A percentile compares a stretch with the other conserved stretches of the same genome.
Evolutionary conservation across 257 asterid species (phyloP).

Genomic region (Fraxinus americana): DNA sequence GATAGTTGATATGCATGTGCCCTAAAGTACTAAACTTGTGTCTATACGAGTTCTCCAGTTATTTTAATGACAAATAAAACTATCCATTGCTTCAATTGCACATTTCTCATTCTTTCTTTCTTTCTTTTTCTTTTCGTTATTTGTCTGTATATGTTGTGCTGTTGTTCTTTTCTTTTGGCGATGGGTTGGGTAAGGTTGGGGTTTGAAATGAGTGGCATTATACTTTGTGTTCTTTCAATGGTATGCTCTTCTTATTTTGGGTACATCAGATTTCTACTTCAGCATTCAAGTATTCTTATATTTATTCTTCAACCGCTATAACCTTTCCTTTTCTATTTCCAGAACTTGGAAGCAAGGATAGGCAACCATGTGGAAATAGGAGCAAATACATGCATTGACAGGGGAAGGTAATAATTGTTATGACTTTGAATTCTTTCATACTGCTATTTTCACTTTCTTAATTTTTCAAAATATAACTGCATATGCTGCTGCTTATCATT

Average conservation of each 20-base stretch:
- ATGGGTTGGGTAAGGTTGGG: neutral
- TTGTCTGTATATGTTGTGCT: neutral
- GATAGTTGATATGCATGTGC: no score
- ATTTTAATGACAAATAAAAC: neutral
- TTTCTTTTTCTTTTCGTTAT: no score
- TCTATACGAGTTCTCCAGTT: neutral
- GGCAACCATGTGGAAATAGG: slow-evolving; percentile 91
- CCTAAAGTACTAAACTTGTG: neutral
- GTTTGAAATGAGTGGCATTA: neutral
- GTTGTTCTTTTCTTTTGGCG: neutral
- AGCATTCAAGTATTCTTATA: neutral
- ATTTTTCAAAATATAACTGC: neutral
- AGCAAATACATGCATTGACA: slow-evolving; percentile 88
- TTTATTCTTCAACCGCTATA: neutral
- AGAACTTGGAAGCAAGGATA: slow-evolving; percentile 67
- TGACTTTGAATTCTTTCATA: slow-evolving; percentile 15
- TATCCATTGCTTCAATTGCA: slow-evolving; percentile 1
- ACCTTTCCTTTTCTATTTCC: slow-evolving; percentile 21
- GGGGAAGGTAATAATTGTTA: slow-evolving; percentile 71
- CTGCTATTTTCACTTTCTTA: neutral
- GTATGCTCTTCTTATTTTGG: neutral
- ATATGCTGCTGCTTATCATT: neutral
- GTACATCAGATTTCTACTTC: neutral
- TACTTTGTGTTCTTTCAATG: neutral
- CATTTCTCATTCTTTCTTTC: neutral